These are phyloP conservation scores for Pholiota molesta DNA, from an alignment of 768 basidiomycete species.

Conservation along the genomic window DNA sequence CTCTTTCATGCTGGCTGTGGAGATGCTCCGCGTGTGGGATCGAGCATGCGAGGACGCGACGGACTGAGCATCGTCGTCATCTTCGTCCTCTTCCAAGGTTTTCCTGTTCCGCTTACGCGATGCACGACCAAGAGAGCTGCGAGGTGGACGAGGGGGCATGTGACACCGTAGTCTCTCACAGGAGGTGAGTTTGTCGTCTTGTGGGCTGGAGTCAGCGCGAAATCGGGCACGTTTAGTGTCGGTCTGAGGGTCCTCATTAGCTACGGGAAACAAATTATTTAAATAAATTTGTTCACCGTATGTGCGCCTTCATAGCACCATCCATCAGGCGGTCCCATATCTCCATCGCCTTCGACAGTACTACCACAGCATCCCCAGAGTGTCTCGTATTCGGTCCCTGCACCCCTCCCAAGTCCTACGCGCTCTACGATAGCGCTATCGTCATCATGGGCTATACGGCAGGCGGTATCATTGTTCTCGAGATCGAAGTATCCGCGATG, in stretches of 20 bases:
- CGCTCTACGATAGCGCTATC: constrained; percentile 78
- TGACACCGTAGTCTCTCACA: constrained; percentile 62
- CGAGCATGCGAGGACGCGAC: constrained; percentile 15
- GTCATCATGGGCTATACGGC: constrained; percentile 76
- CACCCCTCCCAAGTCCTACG: constrained; percentile 35
- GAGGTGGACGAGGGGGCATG: constrained; percentile 35
- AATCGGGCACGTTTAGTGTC: constrained; percentile 78
- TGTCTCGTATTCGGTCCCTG: constrained; percentile 48
- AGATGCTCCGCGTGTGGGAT: constrained; percentile 5
- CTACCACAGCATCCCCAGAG: constrained; percentile 76
- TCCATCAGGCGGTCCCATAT: constrained; percentile 82
- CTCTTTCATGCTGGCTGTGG: constrained; percentile 14
- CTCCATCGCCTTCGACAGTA: constrained; percentile 74
- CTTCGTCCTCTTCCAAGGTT: constrained; percentile 16
- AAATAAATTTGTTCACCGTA: constrained; percentile 50
- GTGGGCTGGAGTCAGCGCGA: constrained; percentile 70
- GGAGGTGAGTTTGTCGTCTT: constrained; percentile 68
- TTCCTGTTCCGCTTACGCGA: constrained; percentile 33
- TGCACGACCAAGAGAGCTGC: constrained; percentile 21
- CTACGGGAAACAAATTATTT: not conserved
- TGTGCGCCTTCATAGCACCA: constrained; percentile 89
- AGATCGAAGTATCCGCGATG: constrained; percentile 71
- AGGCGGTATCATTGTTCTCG: constrained; percentile 74
- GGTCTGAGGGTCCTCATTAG: constrained; percentile 42
- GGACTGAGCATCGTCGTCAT: constrained; percentile 9